Base-by-base conservation (phyloP, 2,329 filamentous ascomycete species). In the Neofusicoccum parvum region DNA sequence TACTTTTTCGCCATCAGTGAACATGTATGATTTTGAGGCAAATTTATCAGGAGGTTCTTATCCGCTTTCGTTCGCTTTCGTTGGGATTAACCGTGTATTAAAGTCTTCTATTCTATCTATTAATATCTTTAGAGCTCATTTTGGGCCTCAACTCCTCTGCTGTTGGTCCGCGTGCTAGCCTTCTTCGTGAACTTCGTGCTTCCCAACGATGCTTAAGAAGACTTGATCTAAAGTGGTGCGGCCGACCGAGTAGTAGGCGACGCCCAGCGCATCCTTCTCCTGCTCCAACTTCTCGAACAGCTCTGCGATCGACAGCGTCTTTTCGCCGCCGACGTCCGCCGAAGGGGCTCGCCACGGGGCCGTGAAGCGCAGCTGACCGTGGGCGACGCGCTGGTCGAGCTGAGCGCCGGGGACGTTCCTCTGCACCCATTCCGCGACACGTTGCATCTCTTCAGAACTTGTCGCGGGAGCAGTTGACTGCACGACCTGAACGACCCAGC, bases 211-310 rank as follows among this genome's bases (percentile, higher is more conserved):
- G 32, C 85, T 86, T 75, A 97, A 78, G 78, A 97, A 97, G 0
- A 97, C 93, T 77, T 97, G 92, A 74, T 97, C 94, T 48, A 97
- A 80, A 15, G 92, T 96, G 17, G 92, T 95, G 27, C 92, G 92
- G 66, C 87, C 91, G 69, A 97, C 92, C 58, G 90, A 92, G 78
- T 94, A 97, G 76, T 96, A 92, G 74, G 92, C 90, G 54, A 97
- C 85, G 0, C 91, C 91, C 34, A 97, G 77, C 4, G 79, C 77
- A 20, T 87, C 80, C 72, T 89, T 91, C 1, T 34, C 34, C 68
- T 89, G 83, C 77, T 97, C 94, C 1, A 96, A 81, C 46, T 89
- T 73, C 14, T 89, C 86, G 67, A 95, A 92, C 5, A 96, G 79
- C 5, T 83, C 82, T 0, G 90, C 88, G 23, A 94, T 88, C 5